Evolutionary conservation across 345 rosid species (phyloP), one percentile per base, ranked within the genome.

Genomic region (Cochlearia excelsa): DNA sequence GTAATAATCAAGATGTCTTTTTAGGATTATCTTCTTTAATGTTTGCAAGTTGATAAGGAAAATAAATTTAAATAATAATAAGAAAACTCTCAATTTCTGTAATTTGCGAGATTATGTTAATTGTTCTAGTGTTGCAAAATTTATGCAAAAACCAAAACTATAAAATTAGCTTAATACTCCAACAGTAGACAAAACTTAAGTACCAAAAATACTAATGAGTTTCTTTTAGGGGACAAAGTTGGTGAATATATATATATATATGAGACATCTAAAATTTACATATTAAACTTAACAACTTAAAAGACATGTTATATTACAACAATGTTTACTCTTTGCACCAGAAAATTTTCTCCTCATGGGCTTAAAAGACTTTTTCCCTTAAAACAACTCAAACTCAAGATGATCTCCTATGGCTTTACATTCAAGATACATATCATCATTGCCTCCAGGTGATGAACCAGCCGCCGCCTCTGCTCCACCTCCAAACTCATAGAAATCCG

Each of bases 351-450:
- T 26, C 1, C 47, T 49, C 41, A 42, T 45, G 31, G 44, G 37
- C 30, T 47, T 60, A 26, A 61, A 53, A 59, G 54, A 49, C 16
- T 0, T 16, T 16, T 16, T 16, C 40, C 8, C 50, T 51, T 46
- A 64, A 30, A 71, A 92, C 73, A 88, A 64, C 77, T 92, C 98
- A 57, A 92, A 86, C 80, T 92, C 93, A 54, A 88, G 90, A 74
- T 82, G 98, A 61, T 84, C 98, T 8, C 87, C 95, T 1, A 82
- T 76, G 41, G 95, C 80, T 67, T 86, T 81, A 66, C 75, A 83
- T 61, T 92, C 95, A 63, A 88, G 77, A 63, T 74, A 84, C 75
- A 76, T 80, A 67, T 75, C 60, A 66, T 75, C 63, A 60, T 68
- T 62, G 40, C 65, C 61, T 38, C 70, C 83, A 5, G 63, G 84